Conservation (phyloP, 495 filamentous ascomycete species). For the Hypoxylon fragiforme region DNA sequence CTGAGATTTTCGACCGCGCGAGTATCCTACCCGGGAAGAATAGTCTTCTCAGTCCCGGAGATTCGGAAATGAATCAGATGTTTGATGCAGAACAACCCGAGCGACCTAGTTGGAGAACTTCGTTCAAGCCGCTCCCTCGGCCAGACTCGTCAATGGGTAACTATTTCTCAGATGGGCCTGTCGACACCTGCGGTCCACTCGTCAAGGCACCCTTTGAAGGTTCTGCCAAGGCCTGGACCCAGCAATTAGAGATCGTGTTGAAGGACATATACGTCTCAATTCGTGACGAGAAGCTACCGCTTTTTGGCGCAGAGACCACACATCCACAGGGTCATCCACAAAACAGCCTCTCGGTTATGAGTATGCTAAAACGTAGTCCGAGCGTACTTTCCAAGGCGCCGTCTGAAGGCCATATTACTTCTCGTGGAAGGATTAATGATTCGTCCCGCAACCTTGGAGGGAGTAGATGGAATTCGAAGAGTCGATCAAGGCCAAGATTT, state of each 20-base stretch:
- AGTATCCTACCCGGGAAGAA: slow-evolving; percentile 49
- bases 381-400: slow-evolving; percentile 90
- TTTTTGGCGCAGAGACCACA: slow-evolving; percentile 66
- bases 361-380: slow-evolving; percentile 78
- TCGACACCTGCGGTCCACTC: slow-evolving; percentile 63
- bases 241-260: slow-evolving; percentile 83
- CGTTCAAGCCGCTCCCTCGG: slow-evolving; percentile 52
- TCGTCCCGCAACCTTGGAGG: slow-evolving; percentile 61
- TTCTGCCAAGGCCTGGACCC: slow-evolving; percentile 79
- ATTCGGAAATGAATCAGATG: slow-evolving; percentile 38
- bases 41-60: slow-evolving; percentile 30
- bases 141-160: slow-evolving; percentile 47
- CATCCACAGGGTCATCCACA: slow-evolving; percentile 49
- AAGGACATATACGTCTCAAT: slow-evolving; percentile 93
- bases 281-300: slow-evolving; percentile 77
- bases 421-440: slow-evolving; percentile 70
- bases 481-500: slow-evolving; percentile 77
- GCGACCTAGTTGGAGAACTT: slow-evolving; percentile 45
- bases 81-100: slow-evolving; percentile 53
- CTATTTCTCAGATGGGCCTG: slow-evolving; percentile 34
- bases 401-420: slow-evolving; percentile 70
- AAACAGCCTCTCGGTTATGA: slow-evolving; percentile 58
- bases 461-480: slow-evolving; percentile 79
- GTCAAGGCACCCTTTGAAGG: slow-evolving; percentile 81
- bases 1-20: slow-evolving; percentile 64